Evolutionary conservation across 2,329 filamentous ascomycete species (phyloP).

Genomic region (Penicillium sp.): DNA sequence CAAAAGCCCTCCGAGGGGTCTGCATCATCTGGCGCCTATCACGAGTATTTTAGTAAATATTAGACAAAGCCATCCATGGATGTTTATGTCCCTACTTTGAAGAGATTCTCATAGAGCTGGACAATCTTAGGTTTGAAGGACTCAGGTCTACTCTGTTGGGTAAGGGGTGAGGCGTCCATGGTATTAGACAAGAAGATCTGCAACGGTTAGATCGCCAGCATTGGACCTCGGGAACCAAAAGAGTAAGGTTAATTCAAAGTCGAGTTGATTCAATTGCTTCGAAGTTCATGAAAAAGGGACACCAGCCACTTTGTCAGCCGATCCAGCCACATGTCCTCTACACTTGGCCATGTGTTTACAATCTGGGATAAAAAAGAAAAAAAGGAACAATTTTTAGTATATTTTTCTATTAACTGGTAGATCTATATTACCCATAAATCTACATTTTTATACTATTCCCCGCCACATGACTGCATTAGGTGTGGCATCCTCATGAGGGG

Average conservation of each 20-base stretch:
- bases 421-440: not conserved
- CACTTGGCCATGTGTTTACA: not conserved
- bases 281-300: slow-evolving; percentile 14
- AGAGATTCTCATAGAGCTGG: slow-evolving; percentile 79
- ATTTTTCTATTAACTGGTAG: not conserved
- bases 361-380: not conserved
- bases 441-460: not conserved
- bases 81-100: slow-evolving; percentile 51
- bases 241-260: slow-evolving; percentile 6
- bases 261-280: slow-evolving; percentile 10
- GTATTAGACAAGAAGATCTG: slow-evolving; percentile 23
- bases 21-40: slow-evolving; percentile 61
- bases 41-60: slow-evolving; percentile 15
- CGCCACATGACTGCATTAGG: slow-evolving; percentile 4
- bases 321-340: slow-evolving; percentile 30
- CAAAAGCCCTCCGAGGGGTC: slow-evolving; percentile 89
- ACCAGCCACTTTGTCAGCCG: slow-evolving; percentile 31
- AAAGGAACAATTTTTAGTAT: not conserved
- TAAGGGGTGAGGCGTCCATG: slow-evolving; percentile 91
- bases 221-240: slow-evolving; percentile 7
- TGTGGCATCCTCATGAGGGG: not conserved
- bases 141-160: slow-evolving; percentile 84
- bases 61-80: not conserved
- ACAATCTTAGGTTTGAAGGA: slow-evolving; percentile 94
- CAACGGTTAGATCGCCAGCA: slow-evolving; percentile 18